These are phyloP conservation scores for Cutaneotrichosporon sp. DNA, from an alignment of 1,284 basidiomycete genomes.

Conservation along the genomic window DNA sequence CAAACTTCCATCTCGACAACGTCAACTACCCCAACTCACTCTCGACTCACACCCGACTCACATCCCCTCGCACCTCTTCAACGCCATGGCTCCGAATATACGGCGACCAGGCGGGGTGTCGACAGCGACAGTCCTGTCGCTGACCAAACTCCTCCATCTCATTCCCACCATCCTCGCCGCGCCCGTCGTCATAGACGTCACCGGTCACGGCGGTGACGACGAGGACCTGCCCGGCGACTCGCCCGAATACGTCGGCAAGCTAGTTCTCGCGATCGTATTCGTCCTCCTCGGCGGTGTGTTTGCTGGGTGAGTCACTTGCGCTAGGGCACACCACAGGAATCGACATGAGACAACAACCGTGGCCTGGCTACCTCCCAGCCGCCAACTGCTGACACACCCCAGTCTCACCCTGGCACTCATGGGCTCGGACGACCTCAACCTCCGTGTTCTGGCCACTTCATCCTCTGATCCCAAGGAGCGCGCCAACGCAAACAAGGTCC, in stretches of 20 bases:
- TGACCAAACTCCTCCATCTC: slow-evolving; percentile 36
- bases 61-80: too few relatives aligned
- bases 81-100: slow-evolving; percentile 22
- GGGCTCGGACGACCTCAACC: slow-evolving; percentile 89
- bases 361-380: too few relatives aligned
- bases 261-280: slow-evolving; percentile 60
- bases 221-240: slow-evolving; percentile 21
- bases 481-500: slow-evolving; percentile 66
- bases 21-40: neutral
- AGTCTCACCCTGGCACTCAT: slow-evolving; percentile 82
- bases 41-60: neutral
- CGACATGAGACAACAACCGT: too few relatives aligned
- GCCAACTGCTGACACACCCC: too few relatives aligned
- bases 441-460: slow-evolving; percentile 75
- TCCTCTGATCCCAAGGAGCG: slow-evolving; percentile 67
- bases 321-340: neutral
- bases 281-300: slow-evolving; percentile 78
- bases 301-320: slow-evolving; percentile 60
- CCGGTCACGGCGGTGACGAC: slow-evolving; percentile 21
- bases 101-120: slow-evolving; percentile 15
- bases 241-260: slow-evolving; percentile 59
- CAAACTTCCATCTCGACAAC: neutral
- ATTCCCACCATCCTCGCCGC: slow-evolving; percentile 17
- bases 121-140: slow-evolving; percentile 34
- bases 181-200: neutral